Base-by-base conservation (phyloP, 2,329 filamentous ascomycete species). In the Pseudogymnoascus pannorum region DNA sequence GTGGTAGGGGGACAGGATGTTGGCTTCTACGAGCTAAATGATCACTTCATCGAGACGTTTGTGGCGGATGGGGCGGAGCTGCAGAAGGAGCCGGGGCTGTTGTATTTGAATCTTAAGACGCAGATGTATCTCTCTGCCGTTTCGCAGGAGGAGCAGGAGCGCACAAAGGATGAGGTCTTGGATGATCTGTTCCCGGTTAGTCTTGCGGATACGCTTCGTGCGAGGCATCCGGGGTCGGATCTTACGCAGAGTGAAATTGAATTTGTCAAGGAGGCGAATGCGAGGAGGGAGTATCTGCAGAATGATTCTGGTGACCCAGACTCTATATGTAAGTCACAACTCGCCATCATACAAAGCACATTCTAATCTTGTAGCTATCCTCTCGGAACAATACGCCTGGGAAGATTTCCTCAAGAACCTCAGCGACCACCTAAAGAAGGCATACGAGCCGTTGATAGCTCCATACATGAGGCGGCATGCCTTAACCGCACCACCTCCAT, bases 81-180 rank as follows among this genome's bases (percentile, higher is more conserved):
- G 20, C 72, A 84, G 18, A 84, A 85, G 66, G 81, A 80, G 63
- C 83, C 86, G 66, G 83, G 81, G 1, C 78, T 80, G 12, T 74
- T 88, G 24, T 86, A 81, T 66, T 76, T 87, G 12, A 84, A 87
- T 64, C 73, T 88, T 16, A 88, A 88, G 72, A 87, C 85, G 1
- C 85, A 87, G 69, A 83, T 84, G 12, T 87, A 86, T 67, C 83
- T 87, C 61, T 83, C 83, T 3, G 81, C 82, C 3, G 76, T 85
- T 68, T 79, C 82, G 65, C 81, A 79, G 67, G 79, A 78, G 42
- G 79, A 84, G 60, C 78, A 68, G 35, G 67, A 71, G 24, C 62
- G 77, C 26, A 76, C 77, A 2, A 79, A 80, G 57, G 80, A 83
- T 18, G 79, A 84, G 42, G 75, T 86, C 26, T 72, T 87, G 26